Conservation (phyloP, 2,329 filamentous ascomycete genomes). For the Pseudopyricularia javanii region DNA sequence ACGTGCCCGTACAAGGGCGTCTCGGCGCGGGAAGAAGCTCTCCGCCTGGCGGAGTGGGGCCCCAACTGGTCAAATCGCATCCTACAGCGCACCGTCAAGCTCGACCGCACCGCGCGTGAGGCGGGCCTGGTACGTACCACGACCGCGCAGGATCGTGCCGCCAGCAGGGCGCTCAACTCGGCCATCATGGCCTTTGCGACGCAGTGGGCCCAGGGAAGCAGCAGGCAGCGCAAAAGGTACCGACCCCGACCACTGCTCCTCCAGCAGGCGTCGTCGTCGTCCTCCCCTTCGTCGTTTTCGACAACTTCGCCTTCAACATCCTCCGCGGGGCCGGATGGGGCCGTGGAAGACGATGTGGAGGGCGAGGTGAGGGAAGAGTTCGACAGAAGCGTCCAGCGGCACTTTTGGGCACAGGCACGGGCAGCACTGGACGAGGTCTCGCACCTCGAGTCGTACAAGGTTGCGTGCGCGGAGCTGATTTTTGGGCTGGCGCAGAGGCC, state of each 20-base stretch:
- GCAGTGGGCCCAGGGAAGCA: conserved; percentile 32
- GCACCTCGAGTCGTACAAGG: conserved; percentile 22
- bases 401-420: conserved; percentile 25
- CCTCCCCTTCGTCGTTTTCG: not conserved
- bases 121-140: conserved; percentile 27
- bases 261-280: conserved; percentile 2
- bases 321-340: conserved; percentile 7
- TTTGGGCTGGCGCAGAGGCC: conserved; percentile 13
- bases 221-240: conserved; percentile 11
- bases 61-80: conserved; percentile 33
- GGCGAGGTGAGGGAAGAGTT: conserved; percentile 17
- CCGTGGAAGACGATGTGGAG: not conserved
- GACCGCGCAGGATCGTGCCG: conserved; percentile 26
- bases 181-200: conserved; percentile 40
- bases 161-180: conserved; percentile 30
- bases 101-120: conserved; percentile 29
- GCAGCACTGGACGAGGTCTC: conserved; percentile 20
- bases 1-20: conserved; percentile 33
- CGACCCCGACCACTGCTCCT: not conserved
- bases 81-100: conserved; percentile 32
- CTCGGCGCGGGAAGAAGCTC: conserved; percentile 10
- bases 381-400: conserved; percentile 21
- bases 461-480: conserved; percentile 23
- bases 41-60: conserved; percentile 18
- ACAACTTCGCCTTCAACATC: not conserved